Conservation (phyloP, 305 asterid species). For the Nicotiana rustica region DNA sequence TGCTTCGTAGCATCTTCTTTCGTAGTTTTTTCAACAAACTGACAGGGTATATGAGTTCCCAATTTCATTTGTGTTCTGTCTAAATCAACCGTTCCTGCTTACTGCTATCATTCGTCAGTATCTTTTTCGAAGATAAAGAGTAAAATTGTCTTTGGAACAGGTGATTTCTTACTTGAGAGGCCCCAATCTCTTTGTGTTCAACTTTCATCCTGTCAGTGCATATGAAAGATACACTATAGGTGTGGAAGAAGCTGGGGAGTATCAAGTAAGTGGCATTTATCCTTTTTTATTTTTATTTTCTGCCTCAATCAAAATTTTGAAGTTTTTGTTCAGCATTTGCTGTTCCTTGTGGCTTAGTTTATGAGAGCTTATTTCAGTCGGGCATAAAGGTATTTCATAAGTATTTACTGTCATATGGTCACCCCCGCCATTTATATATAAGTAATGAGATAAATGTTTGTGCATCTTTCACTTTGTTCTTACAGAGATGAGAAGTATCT, state of each 20-base stretch:
- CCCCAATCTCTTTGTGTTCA: slow-evolving; percentile 81
- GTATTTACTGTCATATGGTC: background rate
- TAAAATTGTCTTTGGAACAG: slow-evolving; percentile 54
- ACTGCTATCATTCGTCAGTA: background rate
- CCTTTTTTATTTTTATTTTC: background rate
- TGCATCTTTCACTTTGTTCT: slow-evolving; percentile 1
- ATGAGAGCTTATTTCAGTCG: background rate
- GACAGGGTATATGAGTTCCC: too few relatives aligned
- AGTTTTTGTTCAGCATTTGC: slow-evolving; percentile 3
- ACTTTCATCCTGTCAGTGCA: slow-evolving; percentile 82
- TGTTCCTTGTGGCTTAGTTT: background rate
- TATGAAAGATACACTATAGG: slow-evolving; percentile 73
- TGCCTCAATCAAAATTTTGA: background rate
- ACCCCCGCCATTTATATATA: background rate
- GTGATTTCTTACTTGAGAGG: slow-evolving; percentile 87
- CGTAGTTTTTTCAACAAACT: too few relatives aligned
- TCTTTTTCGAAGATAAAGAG: slow-evolving; percentile 21
- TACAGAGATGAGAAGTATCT: background rate
- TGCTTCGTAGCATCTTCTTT: too few relatives aligned
- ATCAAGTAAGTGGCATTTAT: slow-evolving; percentile 70
- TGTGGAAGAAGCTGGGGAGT: slow-evolving; percentile 98
- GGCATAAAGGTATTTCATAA: background rate
- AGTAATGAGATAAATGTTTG: background rate
- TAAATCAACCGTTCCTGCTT: background rate
- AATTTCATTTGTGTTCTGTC: background rate